Evolutionary conservation across 345 rosid species (phyloP).

Genomic region (Melaleuca quinquenervia): DNA sequence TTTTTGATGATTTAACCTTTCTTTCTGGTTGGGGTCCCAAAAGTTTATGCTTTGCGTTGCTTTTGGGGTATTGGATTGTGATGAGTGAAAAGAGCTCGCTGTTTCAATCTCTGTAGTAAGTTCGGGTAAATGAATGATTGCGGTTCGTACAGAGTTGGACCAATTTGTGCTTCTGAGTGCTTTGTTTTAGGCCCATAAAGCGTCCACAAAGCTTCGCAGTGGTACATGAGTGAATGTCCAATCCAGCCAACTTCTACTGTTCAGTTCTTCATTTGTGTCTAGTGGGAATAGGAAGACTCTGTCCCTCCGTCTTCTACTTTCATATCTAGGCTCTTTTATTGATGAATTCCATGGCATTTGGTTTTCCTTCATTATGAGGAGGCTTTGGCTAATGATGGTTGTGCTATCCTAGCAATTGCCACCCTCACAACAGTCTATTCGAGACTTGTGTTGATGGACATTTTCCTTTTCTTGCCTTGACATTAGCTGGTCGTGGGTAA

Average conservation of each 20-base stretch:
- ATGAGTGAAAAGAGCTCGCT: not conserved
- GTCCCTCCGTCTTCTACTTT: not conserved
- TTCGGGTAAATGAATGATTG: not conserved
- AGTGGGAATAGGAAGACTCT: not conserved
- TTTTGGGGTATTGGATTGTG: not conserved
- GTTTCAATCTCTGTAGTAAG: not conserved
- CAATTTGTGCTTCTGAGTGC: not conserved
- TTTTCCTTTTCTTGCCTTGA: not conserved
- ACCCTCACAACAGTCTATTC: not conserved
- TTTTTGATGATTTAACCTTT: not conserved
- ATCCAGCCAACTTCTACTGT: not conserved
- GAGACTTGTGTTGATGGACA: not conserved
- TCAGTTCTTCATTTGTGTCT: not conserved
- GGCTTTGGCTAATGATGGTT: not conserved
- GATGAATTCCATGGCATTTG: not conserved
- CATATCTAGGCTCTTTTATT: not conserved
- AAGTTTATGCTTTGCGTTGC: not conserved
- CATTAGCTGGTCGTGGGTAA: not conserved
- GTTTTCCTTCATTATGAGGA: not conserved
- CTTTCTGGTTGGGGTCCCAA: not conserved
- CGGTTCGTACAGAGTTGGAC: not conserved
- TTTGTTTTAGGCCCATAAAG: not conserved
- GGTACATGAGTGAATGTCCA: not conserved
- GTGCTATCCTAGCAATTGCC: not conserved
- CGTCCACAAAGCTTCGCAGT: not conserved